Evolutionary conservation across 1,284 basidiomycete species (phyloP).

Genomic region (Sanghuangporus weigelae): DNA sequence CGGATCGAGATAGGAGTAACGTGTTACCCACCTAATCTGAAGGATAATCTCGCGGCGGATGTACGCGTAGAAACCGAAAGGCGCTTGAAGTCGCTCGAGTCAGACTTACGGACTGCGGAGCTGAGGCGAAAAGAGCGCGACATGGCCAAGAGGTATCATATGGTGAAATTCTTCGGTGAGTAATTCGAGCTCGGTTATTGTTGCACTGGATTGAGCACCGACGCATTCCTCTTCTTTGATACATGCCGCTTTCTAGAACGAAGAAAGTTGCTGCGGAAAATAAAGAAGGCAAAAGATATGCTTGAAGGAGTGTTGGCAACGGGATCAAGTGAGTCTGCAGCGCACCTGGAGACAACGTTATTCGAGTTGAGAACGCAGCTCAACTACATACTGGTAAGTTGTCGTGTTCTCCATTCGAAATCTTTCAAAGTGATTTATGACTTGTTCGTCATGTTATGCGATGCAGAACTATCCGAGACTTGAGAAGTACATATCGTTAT

Average conservation of each 20-base stretch:
- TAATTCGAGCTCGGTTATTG: constrained; percentile 10
- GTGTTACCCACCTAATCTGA: neutral
- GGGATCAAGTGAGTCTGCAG: constrained; percentile 30
- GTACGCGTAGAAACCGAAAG: constrained; percentile 75
- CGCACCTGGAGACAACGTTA: constrained; percentile 45
- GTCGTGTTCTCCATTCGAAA: neutral
- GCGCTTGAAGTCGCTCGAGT: constrained; percentile 66
- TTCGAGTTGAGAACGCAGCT: constrained; percentile 67
- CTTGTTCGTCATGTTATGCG: neutral
- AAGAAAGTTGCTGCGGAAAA: constrained; percentile 72
- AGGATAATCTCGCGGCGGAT: constrained; percentile 77
- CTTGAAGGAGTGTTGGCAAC: constrained; percentile 30
- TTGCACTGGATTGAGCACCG: neutral
- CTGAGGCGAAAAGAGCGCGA: constrained; percentile 59
- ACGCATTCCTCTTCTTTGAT: neutral
- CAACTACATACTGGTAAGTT: constrained; percentile 75
- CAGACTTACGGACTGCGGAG: constrained; percentile 65
- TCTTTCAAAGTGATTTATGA: neutral
- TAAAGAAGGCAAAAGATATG: constrained; percentile 56
- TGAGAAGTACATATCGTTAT: constrained; percentile 82
- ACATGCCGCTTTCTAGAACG: constrained; percentile 49
- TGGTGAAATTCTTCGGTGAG: constrained; percentile 82
- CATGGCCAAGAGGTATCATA: constrained; percentile 75
- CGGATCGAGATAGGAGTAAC: too few relatives aligned
- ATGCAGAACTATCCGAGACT: constrained; percentile 74